Evolutionary conservation across 2,329 filamentous ascomycete species (phyloP), one percentile per base, ranked within the genome.

Genomic region (Clarireedia hainanense): DNA sequence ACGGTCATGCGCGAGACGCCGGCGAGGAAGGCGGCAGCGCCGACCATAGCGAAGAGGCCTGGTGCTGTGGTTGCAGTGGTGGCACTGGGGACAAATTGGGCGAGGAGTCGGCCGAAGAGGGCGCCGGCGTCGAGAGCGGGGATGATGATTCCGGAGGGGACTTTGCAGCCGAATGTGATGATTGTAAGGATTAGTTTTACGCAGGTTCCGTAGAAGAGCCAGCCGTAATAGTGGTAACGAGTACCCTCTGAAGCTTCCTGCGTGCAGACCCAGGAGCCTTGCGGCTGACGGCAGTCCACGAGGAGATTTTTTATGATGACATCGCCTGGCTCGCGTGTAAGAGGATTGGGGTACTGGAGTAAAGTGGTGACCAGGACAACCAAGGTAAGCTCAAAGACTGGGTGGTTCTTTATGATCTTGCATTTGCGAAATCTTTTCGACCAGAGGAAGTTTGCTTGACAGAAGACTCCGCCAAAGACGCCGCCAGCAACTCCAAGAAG

Each of bases 1-100:
- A 82, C 76, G 0, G 80, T 82, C 79, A 82, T 82, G 39, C 80
- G 71, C 10, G 75, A 76, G 1, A 83, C 78, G 5, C 80, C 80
- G 0, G 79, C 80, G 0, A 83, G 73, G 63, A 83, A 83, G 0
- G 79, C 79, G 3, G 76, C 78, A 0, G 80, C 75, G 1, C 79
- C 80, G 9, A 83, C 79, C 76, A 83, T 80, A 54, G 80, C 80
- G 65, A 82, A 82, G 52, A 83, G 80, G 2, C 80, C 79, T 0
- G 80, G 79, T 10, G 15, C 39, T 1, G 77, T 78, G 17, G 79
- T 78, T 6, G 80, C 79, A 6, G 15, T 15, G 1, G 77, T 78
- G 17, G 79, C 77, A 7, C 63, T 60, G 0, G 62, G 63, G 6
- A 71, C 61, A 15, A 68, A 47, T 55, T 72, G 71, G 68, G 58